Conservation (phyloP, 192 early-diverging fungal species). For the Entophlyctis luteolus region DNA sequence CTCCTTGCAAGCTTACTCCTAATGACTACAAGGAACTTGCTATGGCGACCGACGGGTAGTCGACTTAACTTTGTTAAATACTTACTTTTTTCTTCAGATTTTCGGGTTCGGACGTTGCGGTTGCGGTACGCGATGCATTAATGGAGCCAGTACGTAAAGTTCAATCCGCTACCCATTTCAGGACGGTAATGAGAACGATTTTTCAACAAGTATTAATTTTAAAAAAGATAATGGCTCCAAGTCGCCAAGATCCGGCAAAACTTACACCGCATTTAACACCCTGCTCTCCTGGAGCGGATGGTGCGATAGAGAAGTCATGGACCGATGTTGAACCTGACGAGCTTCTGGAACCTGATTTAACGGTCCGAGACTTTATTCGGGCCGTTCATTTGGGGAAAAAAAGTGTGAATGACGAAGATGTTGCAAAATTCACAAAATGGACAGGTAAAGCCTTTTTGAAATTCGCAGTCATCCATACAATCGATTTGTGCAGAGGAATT, state of each 20-base stretch:
- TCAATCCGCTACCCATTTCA: constrained; percentile 89
- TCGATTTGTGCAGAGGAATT: constrained; percentile 36
- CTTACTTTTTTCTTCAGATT: constrained; percentile 60
- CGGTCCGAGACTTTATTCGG: constrained; percentile 77
- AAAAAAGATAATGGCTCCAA: constrained; percentile 60
- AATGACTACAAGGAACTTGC: constrained; percentile 63
- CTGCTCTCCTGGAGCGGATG: constrained; percentile 89
- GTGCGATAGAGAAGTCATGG: constrained; percentile 86
- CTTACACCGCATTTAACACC: constrained; percentile 72
- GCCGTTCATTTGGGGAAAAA: constrained; percentile 72
- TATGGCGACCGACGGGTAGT: no score
- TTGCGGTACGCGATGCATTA: constrained; percentile 90
- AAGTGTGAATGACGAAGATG: constrained; percentile 79
- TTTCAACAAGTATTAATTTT: no score
- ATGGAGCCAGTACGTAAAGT: constrained; percentile 98
- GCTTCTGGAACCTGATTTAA: constrained; percentile 87
- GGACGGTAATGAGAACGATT: constrained; percentile 46
- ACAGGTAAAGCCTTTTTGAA: constrained; percentile 49
- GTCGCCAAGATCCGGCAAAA: constrained; percentile 46
- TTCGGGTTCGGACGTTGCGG: constrained; percentile 94
- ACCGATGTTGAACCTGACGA: constrained; percentile 77
- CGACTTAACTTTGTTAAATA: no score
- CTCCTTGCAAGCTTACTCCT: constrained; percentile 71
- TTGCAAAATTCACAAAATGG: constrained; percentile 81
- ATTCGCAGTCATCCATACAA: no score